phyloP scores from a whole-genome alignment of 2,329 filamentous ascomycete species.

The Rhinocladiella similis region DNA sequence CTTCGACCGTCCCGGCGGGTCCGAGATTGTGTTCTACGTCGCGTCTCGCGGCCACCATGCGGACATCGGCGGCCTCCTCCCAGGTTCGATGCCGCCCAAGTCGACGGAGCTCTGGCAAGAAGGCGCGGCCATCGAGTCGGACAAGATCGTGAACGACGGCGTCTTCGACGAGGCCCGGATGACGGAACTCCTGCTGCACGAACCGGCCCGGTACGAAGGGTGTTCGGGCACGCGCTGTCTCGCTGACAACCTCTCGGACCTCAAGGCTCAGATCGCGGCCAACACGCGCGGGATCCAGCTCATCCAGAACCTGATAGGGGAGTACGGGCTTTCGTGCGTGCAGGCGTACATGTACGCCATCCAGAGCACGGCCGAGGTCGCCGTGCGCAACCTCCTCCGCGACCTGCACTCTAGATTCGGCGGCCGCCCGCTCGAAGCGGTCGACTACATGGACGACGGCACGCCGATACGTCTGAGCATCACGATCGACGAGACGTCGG shows the following conservation, averaged over 20 bases:
- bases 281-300: slow-evolving; percentile 44
- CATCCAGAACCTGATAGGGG: slow-evolving; percentile 37
- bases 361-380: slow-evolving; percentile 35
- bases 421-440: slow-evolving; percentile 29
- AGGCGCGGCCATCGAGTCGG: slow-evolving; percentile 47
- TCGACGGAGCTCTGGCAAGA: slow-evolving; percentile 50
- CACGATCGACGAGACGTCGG: slow-evolving; percentile 34
- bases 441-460: slow-evolving; percentile 46
- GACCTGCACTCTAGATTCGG: slow-evolving; percentile 21
- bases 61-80: slow-evolving; percentile 52
- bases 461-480: slow-evolving; percentile 37
- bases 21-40: slow-evolving; percentile 75
- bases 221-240: slow-evolving; percentile 30
- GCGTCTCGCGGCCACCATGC: slow-evolving; percentile 73
- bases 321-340: slow-evolving; percentile 37
- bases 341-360: slow-evolving; percentile 45
- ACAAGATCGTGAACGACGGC: slow-evolving; percentile 36
- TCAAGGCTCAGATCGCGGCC: slow-evolving; percentile 47
- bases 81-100: slow-evolving; percentile 43
- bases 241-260: slow-evolving; percentile 45
- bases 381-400: slow-evolving; percentile 35
- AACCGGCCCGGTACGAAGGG: slow-evolving; percentile 22
- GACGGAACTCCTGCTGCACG: slow-evolving; percentile 32
- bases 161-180: slow-evolving; percentile 38
- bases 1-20: slow-evolving; percentile 64